A percentile compares a stretch with the other conserved stretches of the same genome.
These are phyloP conservation scores for Cicer bijugum DNA, from an alignment of 306 rosid species.

Conservation along the genomic window DNA sequence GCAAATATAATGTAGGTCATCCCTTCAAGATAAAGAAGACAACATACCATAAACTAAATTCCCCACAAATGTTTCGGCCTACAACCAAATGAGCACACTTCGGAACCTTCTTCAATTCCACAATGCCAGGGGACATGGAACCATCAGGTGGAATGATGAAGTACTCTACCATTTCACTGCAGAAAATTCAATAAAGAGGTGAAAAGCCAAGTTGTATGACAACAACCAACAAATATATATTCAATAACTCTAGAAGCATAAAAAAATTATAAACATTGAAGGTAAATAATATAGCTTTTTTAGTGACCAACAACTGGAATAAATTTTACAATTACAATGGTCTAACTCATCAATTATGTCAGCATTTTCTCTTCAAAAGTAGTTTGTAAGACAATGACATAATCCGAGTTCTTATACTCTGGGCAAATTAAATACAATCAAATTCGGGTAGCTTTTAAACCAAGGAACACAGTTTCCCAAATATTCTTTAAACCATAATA, in stretches of 20 bases:
- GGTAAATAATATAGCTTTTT: constrained; percentile 7
- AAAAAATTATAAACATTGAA: constrained; percentile 32
- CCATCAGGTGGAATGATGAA: constrained; percentile 60
- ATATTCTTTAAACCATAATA: constrained; percentile 24
- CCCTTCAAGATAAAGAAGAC: constrained; percentile 34
- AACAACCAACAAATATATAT: constrained; percentile 19
- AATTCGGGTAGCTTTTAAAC: constrained; percentile 30
- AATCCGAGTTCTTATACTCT: constrained; percentile 4
- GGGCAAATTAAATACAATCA: constrained; percentile 30
- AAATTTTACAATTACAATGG: constrained; percentile 27
- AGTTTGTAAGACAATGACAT: neutral
- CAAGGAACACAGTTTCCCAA: constrained; percentile 19
- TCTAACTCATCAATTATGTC: constrained; percentile 12
- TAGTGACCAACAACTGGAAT: constrained; percentile 24
- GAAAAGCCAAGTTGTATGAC: constrained; percentile 33
- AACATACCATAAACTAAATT: constrained; percentile 86
- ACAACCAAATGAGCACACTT: constrained; percentile 68
- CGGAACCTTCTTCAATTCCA: constrained; percentile 79
- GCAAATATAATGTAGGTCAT: constrained; percentile 20
- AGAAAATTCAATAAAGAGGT: constrained; percentile 46
- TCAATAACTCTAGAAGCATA: constrained; percentile 18
- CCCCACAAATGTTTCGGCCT: constrained; percentile 66
- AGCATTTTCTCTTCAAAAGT: constrained; percentile 20
- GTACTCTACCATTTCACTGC: constrained; percentile 64
- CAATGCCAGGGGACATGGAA: constrained; percentile 68